These are phyloP conservation scores for Penicillium sp. DNA, from an alignment of 2,329 filamentous ascomycete species.

Conservation along the genomic window DNA sequence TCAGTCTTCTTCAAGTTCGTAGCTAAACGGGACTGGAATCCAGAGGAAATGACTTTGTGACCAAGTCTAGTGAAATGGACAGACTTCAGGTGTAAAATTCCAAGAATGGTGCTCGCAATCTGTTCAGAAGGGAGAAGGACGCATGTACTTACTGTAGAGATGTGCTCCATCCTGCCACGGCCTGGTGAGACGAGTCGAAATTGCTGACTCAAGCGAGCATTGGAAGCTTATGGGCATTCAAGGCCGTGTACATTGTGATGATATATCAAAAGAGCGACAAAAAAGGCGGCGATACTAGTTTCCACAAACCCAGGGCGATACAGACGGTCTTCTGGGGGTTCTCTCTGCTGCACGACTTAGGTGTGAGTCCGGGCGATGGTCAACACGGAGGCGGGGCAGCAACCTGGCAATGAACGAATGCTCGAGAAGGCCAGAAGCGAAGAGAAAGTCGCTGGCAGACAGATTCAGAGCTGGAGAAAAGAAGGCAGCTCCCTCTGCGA, in stretches of 20 bases:
- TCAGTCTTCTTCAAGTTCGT: slow-evolving; percentile 1
- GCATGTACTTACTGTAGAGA: slow-evolving; percentile 26
- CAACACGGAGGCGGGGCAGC: slow-evolving; percentile 8
- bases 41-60: background rate
- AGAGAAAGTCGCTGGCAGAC: background rate
- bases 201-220: slow-evolving; percentile 15
- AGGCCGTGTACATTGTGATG: slow-evolving; percentile 13
- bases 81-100: background rate
- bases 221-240: slow-evolving; percentile 17
- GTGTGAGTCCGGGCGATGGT: background rate
- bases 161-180: slow-evolving; percentile 25
- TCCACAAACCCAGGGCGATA: background rate
- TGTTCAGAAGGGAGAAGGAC: background rate
- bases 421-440: background rate
- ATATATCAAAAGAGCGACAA: background rate
- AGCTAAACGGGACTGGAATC: no score
- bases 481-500: background rate
- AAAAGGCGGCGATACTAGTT: background rate
- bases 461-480: background rate
- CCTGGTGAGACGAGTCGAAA: slow-evolving; percentile 9
- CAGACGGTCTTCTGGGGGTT: background rate
- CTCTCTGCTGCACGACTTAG: background rate
- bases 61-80: no score
- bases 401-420: slow-evolving; percentile 1
- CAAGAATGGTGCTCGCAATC: background rate